Conservation (phyloP, 768 basidiomycete species). For the Sarcomyxa edulis region DNA sequence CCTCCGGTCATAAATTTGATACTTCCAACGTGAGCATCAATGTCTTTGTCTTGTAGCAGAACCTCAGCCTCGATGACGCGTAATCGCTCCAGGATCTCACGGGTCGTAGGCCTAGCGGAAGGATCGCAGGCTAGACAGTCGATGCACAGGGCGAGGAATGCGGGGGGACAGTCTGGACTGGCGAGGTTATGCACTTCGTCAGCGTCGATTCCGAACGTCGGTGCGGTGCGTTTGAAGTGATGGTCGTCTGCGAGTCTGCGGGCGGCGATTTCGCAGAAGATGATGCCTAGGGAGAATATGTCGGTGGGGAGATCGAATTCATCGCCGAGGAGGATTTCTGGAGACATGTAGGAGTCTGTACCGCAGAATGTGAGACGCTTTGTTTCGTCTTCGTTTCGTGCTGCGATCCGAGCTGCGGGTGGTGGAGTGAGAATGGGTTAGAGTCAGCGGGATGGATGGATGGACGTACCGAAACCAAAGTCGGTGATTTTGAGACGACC, state of each 20-base stretch:
- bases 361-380: slow-evolving; percentile 83
- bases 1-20: slow-evolving; percentile 74
- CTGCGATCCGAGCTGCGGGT: slow-evolving; percentile 93
- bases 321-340: slow-evolving; percentile 86
- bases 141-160: slow-evolving; percentile 71
- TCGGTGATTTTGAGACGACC: slow-evolving; percentile 97
- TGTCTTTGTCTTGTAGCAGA: slow-evolving; percentile 58
- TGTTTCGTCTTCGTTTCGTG: slow-evolving; percentile 84
- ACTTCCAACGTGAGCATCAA: slow-evolving; percentile 78
- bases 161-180: slow-evolving; percentile 71
- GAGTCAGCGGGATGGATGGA: no score
- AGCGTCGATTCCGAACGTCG: slow-evolving; percentile 71
- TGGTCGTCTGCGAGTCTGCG: slow-evolving; percentile 81
- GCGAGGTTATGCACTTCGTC: slow-evolving; percentile 67
- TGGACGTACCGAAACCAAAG: slow-evolving; percentile 96
- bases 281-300: slow-evolving; percentile 89
- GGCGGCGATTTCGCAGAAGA: slow-evolving; percentile 87
- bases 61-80: slow-evolving; percentile 82
- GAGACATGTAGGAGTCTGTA: slow-evolving; percentile 96
- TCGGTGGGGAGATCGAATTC: slow-evolving; percentile 95
- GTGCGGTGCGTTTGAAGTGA: slow-evolving; percentile 72
- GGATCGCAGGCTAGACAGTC: slow-evolving; percentile 73
- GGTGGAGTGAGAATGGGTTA: no score
- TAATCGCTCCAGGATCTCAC: slow-evolving; percentile 74
- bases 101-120: slow-evolving; percentile 64